Evolutionary conservation across 768 basidiomycete species (phyloP), one percentile per base, ranked within the genome.

Genomic region (Macrolepiota fuliginosa): DNA sequence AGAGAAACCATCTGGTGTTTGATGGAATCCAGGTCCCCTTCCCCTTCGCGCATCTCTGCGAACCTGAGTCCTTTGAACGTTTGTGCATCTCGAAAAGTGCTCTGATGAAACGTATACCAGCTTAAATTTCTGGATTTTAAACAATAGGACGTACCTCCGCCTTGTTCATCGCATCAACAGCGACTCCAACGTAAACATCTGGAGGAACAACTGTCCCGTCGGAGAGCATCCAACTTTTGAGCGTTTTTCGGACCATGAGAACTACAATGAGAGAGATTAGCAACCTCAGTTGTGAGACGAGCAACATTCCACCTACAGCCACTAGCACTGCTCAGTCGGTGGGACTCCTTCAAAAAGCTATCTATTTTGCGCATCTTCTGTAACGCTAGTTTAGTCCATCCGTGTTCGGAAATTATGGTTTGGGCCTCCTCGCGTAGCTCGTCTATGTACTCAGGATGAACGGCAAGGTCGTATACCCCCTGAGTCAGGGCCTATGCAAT

Each of bases 281-380:
- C 25, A 12, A 12, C 37, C 42, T 4, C 54, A 61, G 10, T 1
- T 6, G 22, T 3, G 13, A 42, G 37, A 2, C 42, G 15, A n/a
- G 15, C 24, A 17, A 19, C 3, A 32, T 35, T 11, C 9, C n/a
- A 53, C 58, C 22, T 40, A 62, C 55, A 49, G 15, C 17, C 24
- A 2, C 37, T 39, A 1, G 50, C 37, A 40, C 53, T 55, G 36
- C 54, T 49, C 13, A 66, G 42, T 3, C 69, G 37, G 15, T 61
- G 63, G 3, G 75, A 75, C 58, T 82, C 81, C 58, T 76, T 75
- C 32, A 81, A 61, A 63, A 82, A 80, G 62, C 81, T 83, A 59
- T 81, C 79, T n/a, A 81, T 50, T 63, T 77, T 77, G 58, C 69
- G 69, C 73, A 82, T 73, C 57, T 76, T 76, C 15, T 66, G 67